A percentile compares a stretch with the other conserved stretches of the same genome.
Conservation (phyloP, 345 rosid genomes). For the Lumnitzera littorea region DNA sequence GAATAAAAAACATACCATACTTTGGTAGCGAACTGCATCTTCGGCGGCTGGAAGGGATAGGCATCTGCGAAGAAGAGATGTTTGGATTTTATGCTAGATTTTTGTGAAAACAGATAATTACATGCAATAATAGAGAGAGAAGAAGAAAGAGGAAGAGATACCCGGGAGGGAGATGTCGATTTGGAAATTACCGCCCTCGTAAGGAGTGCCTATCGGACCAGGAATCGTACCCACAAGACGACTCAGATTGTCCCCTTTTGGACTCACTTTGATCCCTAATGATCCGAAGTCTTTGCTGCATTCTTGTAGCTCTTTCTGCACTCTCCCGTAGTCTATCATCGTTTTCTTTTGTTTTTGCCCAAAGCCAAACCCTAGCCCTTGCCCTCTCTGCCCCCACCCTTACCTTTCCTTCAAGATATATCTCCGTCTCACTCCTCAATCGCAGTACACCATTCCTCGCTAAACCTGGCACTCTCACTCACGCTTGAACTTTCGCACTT, state of each 20-base stretch:
- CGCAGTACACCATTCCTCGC: too few relatives aligned
- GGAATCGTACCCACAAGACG: constrained; percentile 75
- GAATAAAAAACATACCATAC: constrained; percentile 61
- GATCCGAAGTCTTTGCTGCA: constrained; percentile 63
- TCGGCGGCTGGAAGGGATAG: constrained; percentile 99
- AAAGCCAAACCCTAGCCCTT: constrained; percentile 2
- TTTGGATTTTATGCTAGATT: constrained; percentile 4
- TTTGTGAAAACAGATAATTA: neutral
- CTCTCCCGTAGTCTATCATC: constrained; percentile 78
- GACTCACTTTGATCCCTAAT: constrained; percentile 69
- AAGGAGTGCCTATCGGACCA: constrained; percentile 85
- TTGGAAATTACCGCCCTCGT: constrained; percentile 86
- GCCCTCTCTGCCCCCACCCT: too few relatives aligned
- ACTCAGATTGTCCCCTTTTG: constrained; percentile 65
- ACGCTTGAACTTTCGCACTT: too few relatives aligned
- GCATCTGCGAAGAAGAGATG: constrained; percentile 62
- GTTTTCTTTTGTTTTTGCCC: neutral
- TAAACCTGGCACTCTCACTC: too few relatives aligned
- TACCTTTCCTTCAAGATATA: too few relatives aligned
- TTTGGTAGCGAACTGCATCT: constrained; percentile 93
- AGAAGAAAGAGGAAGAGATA: constrained; percentile 6
- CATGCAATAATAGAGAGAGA: neutral
- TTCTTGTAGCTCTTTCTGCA: constrained; percentile 90
- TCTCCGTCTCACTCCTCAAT: too few relatives aligned
- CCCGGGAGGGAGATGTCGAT: constrained; percentile 83